These are phyloP conservation scores for Lophiostoma macrostomum DNA, from an alignment of 495 filamentous ascomycete genomes.

Conservation along the genomic window DNA sequence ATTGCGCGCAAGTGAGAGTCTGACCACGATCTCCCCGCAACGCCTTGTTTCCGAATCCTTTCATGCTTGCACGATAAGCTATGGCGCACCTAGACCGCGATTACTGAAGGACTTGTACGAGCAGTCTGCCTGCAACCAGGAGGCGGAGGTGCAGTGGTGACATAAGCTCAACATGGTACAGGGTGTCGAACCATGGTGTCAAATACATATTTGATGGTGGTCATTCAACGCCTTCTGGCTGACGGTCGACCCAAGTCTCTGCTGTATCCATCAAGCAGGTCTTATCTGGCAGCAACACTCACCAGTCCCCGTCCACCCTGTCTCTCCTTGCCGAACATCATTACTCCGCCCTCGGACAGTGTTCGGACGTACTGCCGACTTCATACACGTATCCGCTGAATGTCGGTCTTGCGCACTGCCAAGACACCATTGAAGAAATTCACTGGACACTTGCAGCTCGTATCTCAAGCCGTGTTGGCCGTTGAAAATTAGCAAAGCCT, in stretches of 20 bases:
- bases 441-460: neutral
- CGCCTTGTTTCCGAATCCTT: constrained; percentile 11
- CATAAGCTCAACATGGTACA: neutral
- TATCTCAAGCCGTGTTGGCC: too few species aligned
- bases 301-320: constrained; percentile 7
- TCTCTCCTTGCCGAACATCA: constrained; percentile 5
- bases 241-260: constrained; percentile 4
- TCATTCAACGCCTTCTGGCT: constrained; percentile 11
- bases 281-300: constrained; percentile 17
- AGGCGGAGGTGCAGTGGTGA: too few species aligned
- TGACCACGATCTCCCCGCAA: constrained; percentile 13
- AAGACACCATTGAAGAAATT: too few species aligned
- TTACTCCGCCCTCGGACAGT: constrained; percentile 5
- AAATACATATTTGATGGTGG: neutral
- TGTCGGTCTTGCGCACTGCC: neutral
- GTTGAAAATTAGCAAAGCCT: too few species aligned
- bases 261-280: neutral
- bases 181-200: too few species aligned
- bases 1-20: neutral
- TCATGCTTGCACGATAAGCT: neutral
- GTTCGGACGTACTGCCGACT: constrained; percentile 17
- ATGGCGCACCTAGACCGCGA: too few species aligned
- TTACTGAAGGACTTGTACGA: too few species aligned
- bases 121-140: too few species aligned
- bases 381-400: neutral